These are phyloP conservation scores for Gossypioides kirkii DNA, from an alignment of 345 rosid genomes.

Conservation along the genomic window DNA sequence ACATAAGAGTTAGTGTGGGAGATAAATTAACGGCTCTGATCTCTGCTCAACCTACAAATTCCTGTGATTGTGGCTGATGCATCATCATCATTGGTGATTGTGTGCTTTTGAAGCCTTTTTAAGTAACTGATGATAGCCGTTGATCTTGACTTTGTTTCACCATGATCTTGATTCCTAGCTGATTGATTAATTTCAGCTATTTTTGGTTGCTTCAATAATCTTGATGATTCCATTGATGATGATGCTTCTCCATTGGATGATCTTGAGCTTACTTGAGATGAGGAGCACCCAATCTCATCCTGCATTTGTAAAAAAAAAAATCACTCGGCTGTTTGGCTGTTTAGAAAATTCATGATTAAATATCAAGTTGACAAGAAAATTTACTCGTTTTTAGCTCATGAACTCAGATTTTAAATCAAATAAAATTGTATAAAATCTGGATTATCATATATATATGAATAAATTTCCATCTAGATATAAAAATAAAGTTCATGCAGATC, in stretches of 20 bases:
- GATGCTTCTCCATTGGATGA: slow-evolving; percentile 21
- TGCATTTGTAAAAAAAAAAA: slow-evolving; percentile 17
- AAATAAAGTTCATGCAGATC: too few relatives aligned
- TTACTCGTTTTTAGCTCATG: background rate
- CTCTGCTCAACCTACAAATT: slow-evolving; percentile 14
- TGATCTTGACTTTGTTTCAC: slow-evolving; percentile 31
- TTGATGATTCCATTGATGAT: slow-evolving; percentile 11
- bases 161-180: slow-evolving; percentile 1
- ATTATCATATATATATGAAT: too few relatives aligned
- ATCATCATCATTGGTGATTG: background rate
- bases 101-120: background rate
- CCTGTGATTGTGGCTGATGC: slow-evolving; percentile 2
- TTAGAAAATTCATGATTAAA: slow-evolving; percentile 8
- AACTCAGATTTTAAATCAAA: background rate
- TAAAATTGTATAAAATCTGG: background rate
- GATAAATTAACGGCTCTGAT: slow-evolving; percentile 3
- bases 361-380: background rate
- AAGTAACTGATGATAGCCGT: slow-evolving; percentile 27
- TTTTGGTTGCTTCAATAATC: slow-evolving; percentile 40
- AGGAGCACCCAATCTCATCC: slow-evolving; percentile 53
- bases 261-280: slow-evolving; percentile 23
- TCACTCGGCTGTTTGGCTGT: background rate
- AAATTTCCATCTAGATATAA: too few relatives aligned
- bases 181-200: slow-evolving; percentile 17
- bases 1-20: background rate